Evolutionary conservation across 1,284 basidiomycete genomes (phyloP).

Genomic region (Apiotrichum domesticum): DNA sequence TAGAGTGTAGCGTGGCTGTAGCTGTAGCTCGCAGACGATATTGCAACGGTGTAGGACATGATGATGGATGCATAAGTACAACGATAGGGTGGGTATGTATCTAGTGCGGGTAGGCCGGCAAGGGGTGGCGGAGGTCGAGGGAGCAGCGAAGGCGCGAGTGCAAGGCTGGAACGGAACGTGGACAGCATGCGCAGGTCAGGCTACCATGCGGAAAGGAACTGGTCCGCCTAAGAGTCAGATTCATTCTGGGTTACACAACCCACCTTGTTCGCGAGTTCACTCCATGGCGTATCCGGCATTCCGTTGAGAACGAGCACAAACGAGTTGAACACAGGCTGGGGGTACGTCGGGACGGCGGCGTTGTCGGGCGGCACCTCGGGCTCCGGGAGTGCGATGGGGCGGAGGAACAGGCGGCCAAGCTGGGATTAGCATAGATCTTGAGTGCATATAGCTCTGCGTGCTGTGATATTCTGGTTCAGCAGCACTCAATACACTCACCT

Average conservation of each 20-base stretch:
- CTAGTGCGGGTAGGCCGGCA: too few relatives aligned
- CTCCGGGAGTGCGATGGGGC: slow-evolving; percentile 19
- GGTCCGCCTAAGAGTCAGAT: slow-evolving; percentile 17
- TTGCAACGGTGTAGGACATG: background rate
- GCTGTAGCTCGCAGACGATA: background rate
- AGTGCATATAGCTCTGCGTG: too few relatives aligned
- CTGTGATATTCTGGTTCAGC: too few relatives aligned
- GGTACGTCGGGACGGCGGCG: slow-evolving; percentile 14
- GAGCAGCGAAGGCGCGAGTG: background rate
- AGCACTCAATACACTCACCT: slow-evolving; percentile 16
- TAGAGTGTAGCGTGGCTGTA: too few relatives aligned
- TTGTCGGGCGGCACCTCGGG: slow-evolving; percentile 7
- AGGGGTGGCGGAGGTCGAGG: background rate
- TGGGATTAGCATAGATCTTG: background rate
- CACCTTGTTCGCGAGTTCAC: slow-evolving; percentile 22
- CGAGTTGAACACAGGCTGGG: slow-evolving; percentile 6
- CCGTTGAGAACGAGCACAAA: slow-evolving; percentile 33
- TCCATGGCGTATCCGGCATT: slow-evolving; percentile 24
- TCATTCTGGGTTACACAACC: background rate
- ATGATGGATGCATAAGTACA: slow-evolving; percentile 14
- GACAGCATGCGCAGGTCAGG: too few relatives aligned
- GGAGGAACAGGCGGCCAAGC: slow-evolving; percentile 26
- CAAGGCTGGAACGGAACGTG: too few relatives aligned
- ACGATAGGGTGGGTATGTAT: background rate
- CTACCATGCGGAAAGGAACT: slow-evolving; percentile 16